Evolutionary conservation across 768 basidiomycete species (phyloP).

Genomic region (Cystobasidium tubakii): DNA sequence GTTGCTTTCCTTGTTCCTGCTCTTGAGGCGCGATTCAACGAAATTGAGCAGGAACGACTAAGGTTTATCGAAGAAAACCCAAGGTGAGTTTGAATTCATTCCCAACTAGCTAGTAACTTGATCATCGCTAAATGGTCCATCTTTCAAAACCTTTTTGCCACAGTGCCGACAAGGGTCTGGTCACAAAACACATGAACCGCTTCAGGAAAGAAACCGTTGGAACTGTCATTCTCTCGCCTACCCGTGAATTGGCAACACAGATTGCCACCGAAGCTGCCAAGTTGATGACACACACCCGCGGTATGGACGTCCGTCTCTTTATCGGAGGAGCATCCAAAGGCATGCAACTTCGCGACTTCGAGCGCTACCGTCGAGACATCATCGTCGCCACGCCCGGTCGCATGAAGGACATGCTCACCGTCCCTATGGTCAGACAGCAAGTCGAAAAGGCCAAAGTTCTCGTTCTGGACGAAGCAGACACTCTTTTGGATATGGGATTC

Average conservation of each 20-base stretch:
- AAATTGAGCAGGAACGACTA: constrained; percentile 20
- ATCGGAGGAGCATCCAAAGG: constrained; percentile 69
- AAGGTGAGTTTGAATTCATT: constrained; percentile 1
- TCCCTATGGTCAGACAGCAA: constrained; percentile 49
- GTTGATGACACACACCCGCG: constrained; percentile 59
- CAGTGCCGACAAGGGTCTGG: constrained; percentile 7
- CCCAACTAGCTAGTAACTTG: no score
- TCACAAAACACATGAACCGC: neutral
- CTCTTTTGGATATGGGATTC: constrained; percentile 52
- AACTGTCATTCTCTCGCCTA: constrained; percentile 51
- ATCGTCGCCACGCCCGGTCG: constrained; percentile 53
- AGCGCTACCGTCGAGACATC: constrained; percentile 56
- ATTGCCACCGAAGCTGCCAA: constrained; percentile 56
- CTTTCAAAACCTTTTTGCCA: neutral
- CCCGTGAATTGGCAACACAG: constrained; percentile 52
- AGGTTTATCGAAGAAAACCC: constrained; percentile 25
- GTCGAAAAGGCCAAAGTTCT: constrained; percentile 63
- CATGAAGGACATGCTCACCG: constrained; percentile 50
- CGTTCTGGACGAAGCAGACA: constrained; percentile 62
- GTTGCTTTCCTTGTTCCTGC: constrained; percentile 52
- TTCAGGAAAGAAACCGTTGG: constrained; percentile 51
- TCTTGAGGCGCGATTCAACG: constrained; percentile 62
- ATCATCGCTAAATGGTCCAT: no score
- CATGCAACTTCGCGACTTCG: constrained; percentile 65
- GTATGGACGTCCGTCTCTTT: constrained; percentile 62